A percentile compares a stretch with the other conserved stretches of the same genome.
Evolutionary conservation across 2,329 filamentous ascomycete genomes (phyloP).

Genomic region (Sporothrix sp.): DNA sequence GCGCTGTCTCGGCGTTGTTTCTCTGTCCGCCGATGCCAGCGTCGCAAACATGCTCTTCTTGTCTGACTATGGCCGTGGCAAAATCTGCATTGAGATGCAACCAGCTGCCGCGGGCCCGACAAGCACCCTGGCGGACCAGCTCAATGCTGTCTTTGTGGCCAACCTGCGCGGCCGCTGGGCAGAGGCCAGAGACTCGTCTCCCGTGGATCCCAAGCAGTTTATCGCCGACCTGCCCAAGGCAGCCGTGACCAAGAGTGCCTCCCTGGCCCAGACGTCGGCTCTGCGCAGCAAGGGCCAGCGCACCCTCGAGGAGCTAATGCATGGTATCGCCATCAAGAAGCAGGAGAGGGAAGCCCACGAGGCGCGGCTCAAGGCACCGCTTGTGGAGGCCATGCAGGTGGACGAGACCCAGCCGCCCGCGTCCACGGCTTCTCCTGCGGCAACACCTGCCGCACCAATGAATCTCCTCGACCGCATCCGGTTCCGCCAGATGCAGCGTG

Average conservation of each 20-base stretch:
- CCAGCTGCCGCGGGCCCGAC: slow-evolving; percentile 31
- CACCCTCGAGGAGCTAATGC: slow-evolving; percentile 59
- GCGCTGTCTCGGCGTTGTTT: slow-evolving; percentile 50
- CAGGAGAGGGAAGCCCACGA: slow-evolving; percentile 32
- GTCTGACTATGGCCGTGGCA: slow-evolving; percentile 33
- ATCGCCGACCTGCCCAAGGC: slow-evolving; percentile 47
- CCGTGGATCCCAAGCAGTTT: slow-evolving; percentile 35
- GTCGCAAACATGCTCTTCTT: slow-evolving; percentile 27
- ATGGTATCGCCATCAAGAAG: slow-evolving; percentile 45
- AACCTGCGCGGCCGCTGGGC: slow-evolving; percentile 41
- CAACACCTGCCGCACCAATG: slow-evolving; percentile 33
- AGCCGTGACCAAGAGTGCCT: slow-evolving; percentile 41
- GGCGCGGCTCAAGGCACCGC: slow-evolving; percentile 27
- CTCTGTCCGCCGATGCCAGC: background rate
- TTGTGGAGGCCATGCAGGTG: slow-evolving; percentile 4
- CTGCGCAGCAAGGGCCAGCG: slow-evolving; percentile 57
- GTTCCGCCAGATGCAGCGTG: slow-evolving; percentile 50
- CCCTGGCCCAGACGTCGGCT: slow-evolving; percentile 43
- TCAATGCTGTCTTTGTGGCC: slow-evolving; percentile 45
- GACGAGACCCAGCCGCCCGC: background rate
- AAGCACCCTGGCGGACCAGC: slow-evolving; percentile 31
- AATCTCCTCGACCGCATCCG: slow-evolving; percentile 68
- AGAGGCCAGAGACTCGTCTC: slow-evolving; percentile 18
- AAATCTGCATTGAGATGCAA: slow-evolving; percentile 48
- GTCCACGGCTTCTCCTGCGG: background rate